Base-by-base conservation (phyloP, 2,329 filamentous ascomycete species). In the Aspergillus ochraceoroseus region DNA sequence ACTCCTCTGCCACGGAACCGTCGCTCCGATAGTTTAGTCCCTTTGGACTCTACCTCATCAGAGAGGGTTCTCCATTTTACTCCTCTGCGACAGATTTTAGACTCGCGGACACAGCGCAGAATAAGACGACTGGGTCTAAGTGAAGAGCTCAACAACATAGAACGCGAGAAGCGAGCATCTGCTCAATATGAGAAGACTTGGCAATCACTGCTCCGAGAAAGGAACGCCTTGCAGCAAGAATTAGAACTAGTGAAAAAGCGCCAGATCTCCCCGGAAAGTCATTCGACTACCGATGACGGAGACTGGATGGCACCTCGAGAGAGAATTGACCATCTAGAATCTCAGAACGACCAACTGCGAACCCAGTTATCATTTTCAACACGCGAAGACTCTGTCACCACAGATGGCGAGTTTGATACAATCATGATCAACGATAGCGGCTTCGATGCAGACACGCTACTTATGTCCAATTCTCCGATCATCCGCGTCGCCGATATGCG, bases 81-180 rank as follows among this genome's bases (percentile, higher is more conserved):
- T 6, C 68, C 70, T 9, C 52, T 71, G 26, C 61, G 63, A 8
- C 65, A 72, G 41, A 61, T 66, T 2, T 49, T 73, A 14, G 67
- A 71, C 35, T 50, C 56, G 4, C 58, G 71, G 13, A 64, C 64
- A 2, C 64, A 65, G 44, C 59, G 71, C 25, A 63, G 68, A 22
- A 66, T 73, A 30, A 54, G 61, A 20, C 63, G 71, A 8, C 59
- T 65, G 36, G 66, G 70, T 3, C 49, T 73, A 32, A 72, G 70
- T 40, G 64, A 71, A 44, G 70, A 72, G 43, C 64, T 70, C 42
- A 70, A 71, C 46, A 53, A 59, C 15, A 61, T 68, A 25, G 59
- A 70, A 26, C 61, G 62, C 4, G 67, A 68, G 39, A 66, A 63
- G 43, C 61, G 61, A 14, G 51, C 59, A 9, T 39, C 48, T 1